Evolutionary conservation across 2,329 filamentous ascomycete species (phyloP), one percentile per base, ranked within the genome.

Genomic region (Sclerotinia sclerotiorum): DNA sequence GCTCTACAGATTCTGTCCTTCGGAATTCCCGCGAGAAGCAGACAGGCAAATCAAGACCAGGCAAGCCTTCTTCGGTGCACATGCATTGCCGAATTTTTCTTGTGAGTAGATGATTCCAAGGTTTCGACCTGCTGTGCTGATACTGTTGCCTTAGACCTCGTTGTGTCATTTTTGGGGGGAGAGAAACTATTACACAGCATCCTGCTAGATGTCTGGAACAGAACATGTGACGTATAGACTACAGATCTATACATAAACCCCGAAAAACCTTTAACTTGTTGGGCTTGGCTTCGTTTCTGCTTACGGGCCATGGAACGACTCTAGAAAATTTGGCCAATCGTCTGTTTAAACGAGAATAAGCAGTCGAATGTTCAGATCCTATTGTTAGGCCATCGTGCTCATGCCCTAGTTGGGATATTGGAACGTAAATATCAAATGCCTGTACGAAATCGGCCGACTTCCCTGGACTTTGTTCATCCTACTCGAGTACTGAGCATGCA

Each of bases 11-110:
- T 27, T 42, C 24, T 2, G 32, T 63, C 32, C 60, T 63, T 24
- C 46, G 21, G 32, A 51, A 51, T 42, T n/a, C 60, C 60, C 46
- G 29, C 29, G n/a, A 62, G 60, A 39, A 51, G 46, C 29, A 63
- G 60, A 39, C 29, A 27, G 15, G 32, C 32, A 27, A 63, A 7
- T 27, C 15, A 42, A n/a, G 0, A n/a, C 48, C 29, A 15, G 39
- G 60, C 29, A 52, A 51, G 21, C 32, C n/a, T 39, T 63, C 35
- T 42, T 27, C n/a, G n/a, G 8, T 39, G 60, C 60, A 52, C 8
- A 39, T 42, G 29, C 32, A 51, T 51, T 39, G 39, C 46, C n/a
- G 19, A 27, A 51, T 63, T 19, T 49, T 27, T 21, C 46, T 39
- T 51, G 46, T 51, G 48, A 63, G 46, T 39, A 21, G n/a, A 42